These are phyloP conservation scores for Primulina huaijiensis DNA, from an alignment of 257 asterid genomes.

Conservation along the genomic window DNA sequence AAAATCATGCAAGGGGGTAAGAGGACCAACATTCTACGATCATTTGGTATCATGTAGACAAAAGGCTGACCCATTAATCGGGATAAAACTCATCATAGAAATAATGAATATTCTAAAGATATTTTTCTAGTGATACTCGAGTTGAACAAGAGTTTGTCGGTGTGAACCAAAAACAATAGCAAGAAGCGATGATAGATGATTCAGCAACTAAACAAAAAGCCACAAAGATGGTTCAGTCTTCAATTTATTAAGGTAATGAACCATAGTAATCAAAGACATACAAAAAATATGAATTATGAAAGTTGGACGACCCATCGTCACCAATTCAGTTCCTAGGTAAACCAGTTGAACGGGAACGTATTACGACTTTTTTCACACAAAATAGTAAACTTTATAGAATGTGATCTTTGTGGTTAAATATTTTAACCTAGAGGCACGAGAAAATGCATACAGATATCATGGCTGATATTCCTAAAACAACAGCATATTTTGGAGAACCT, in stretches of 20 bases:
- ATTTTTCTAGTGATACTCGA: neutral
- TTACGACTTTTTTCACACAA: constrained; percentile 3
- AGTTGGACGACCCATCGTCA: constrained; percentile 3
- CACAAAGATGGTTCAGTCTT: constrained; percentile 18
- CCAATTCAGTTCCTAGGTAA: constrained; percentile 11
- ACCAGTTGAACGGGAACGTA: constrained; percentile 3
- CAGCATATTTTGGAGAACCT: neutral
- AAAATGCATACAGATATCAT: constrained; percentile 17
- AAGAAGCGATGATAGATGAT: constrained; percentile 14
- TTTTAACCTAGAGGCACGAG: constrained; percentile 11
- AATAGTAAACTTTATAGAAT: constrained; percentile 1
- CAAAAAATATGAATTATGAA: neutral
- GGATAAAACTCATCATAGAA: neutral
- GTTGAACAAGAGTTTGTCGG: constrained; percentile 17
- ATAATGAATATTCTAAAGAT: neutral
- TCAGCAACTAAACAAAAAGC: neutral
- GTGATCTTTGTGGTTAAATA: constrained; percentile 9
- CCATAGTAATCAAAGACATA: constrained; percentile 11
- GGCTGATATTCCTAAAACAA: constrained; percentile 20
- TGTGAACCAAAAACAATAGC: constrained; percentile 14
- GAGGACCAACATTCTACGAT: constrained; percentile 16
- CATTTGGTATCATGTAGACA: constrained; percentile 19
- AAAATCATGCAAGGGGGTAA: constrained; percentile 24
- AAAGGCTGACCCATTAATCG: constrained; percentile 2
- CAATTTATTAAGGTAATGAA: neutral